These are phyloP conservation scores for bread wheat (Triticum aestivum) DNA, from an alignment of 176 grass and related monocot species.

Conservation along the genomic window DNA sequence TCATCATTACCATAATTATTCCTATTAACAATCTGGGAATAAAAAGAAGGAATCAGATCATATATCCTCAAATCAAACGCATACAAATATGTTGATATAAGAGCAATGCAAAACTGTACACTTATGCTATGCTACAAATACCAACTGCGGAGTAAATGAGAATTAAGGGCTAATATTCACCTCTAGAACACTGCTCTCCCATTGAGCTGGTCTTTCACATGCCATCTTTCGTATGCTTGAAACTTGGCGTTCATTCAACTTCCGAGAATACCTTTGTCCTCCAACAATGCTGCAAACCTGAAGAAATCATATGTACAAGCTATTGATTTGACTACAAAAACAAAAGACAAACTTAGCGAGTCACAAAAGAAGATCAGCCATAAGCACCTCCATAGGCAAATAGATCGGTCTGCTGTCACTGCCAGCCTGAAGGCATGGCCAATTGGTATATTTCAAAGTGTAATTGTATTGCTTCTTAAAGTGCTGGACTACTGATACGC, in stretches of 20 bases:
- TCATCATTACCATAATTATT: conserved; percentile 53
- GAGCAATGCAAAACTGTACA: neutral
- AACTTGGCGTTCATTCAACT: conserved; percentile 69
- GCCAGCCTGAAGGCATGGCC: conserved; percentile 80
- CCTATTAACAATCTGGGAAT: conserved; percentile 42
- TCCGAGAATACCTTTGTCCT: conserved; percentile 64
- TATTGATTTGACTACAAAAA: neutral
- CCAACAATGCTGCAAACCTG: conserved; percentile 66
- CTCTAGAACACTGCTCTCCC: conserved; percentile 52
- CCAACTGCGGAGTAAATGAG: neutral
- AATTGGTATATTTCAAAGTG: conserved; percentile 37
- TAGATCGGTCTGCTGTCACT: conserved; percentile 55
- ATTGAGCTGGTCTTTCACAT: conserved; percentile 50
- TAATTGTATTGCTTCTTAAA: conserved; percentile 53
- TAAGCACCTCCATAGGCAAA: conserved; percentile 71
- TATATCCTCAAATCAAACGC: conserved; percentile 9
- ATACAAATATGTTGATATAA: neutral
- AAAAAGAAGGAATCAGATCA: neutral
- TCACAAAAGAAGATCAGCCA: neutral
- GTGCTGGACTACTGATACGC: conserved; percentile 59
- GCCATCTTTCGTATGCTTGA: conserved; percentile 47
- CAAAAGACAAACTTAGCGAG: neutral
- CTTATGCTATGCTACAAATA: neutral
- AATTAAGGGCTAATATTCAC: conserved; percentile 21
- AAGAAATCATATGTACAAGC: neutral